A percentile compares a stretch with the other conserved stretches of the same genome.
phyloP scores from a whole-genome alignment of 768 basidiomycete genomes.

The Sporobolomyces roseus region DNA sequence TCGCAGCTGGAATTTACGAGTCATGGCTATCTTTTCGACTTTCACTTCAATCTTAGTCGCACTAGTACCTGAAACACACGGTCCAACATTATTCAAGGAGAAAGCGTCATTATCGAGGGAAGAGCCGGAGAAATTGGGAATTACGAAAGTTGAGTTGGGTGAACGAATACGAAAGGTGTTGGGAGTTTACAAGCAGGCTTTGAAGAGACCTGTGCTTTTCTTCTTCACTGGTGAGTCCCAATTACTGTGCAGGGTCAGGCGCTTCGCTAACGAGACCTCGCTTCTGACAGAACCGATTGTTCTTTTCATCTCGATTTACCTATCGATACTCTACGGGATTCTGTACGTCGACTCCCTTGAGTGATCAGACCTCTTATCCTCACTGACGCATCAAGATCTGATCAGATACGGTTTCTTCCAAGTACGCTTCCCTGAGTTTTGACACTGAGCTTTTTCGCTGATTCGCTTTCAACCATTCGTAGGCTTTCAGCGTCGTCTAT shows the following conservation, averaged over 20 bases:
- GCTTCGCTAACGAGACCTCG: not conserved
- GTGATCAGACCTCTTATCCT: not conserved
- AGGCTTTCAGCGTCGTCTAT: conserved; percentile 36
- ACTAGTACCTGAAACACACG: conserved; percentile 35
- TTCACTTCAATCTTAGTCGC: conserved; percentile 30
- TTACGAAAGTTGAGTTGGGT: not conserved
- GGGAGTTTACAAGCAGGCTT: conserved; percentile 13
- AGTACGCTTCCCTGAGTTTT: not conserved
- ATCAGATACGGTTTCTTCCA: conserved; percentile 40
- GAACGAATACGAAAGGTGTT: too few relatives aligned
- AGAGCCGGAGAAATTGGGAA: not conserved
- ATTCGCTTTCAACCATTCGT: not conserved
- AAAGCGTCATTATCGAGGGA: not conserved
- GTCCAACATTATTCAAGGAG: conserved; percentile 23
- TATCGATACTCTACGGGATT: conserved; percentile 33
- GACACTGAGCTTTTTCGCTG: not conserved
- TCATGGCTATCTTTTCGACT: conserved; percentile 30
- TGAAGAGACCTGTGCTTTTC: conserved; percentile 30
- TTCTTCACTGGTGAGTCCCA: conserved; percentile 23
- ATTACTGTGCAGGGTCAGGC: not conserved
- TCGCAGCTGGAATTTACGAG: conserved; percentile 33
- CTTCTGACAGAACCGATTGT: conserved; percentile 32
- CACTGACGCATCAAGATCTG: not conserved
- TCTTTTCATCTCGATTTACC: conserved; percentile 29
- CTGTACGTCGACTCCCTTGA: too few relatives aligned